These are phyloP conservation scores for Discostella stelligera DNA, from an alignment of 352 stramenopile species.

Conservation along the genomic window DNA sequence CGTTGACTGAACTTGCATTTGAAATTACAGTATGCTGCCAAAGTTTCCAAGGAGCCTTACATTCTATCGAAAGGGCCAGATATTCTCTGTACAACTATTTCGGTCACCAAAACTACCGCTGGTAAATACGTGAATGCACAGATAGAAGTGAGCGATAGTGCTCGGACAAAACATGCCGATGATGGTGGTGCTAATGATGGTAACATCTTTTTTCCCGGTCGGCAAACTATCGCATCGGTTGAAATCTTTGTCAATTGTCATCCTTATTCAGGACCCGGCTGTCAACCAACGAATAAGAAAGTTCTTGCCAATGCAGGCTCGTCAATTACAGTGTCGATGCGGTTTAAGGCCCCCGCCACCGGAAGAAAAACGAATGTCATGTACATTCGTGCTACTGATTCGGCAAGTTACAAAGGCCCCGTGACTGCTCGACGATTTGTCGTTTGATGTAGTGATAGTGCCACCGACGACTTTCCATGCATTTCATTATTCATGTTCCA, in stretches of 20 bases:
- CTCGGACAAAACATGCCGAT: constrained; percentile 14
- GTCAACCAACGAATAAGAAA: neutral
- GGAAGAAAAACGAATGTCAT: constrained; percentile 4
- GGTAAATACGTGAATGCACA: neutral
- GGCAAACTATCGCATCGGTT: constrained; percentile 4
- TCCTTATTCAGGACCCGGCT: neutral
- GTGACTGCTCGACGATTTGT: constrained; percentile 9
- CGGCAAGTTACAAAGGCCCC: neutral
- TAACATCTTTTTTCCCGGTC: neutral
- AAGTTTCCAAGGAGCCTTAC: constrained; percentile 7
- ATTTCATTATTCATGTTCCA: neutral
- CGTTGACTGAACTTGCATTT: neutral
- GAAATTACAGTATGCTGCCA: constrained; percentile 1
- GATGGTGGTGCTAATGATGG: neutral
- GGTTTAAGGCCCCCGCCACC: constrained; percentile 4
- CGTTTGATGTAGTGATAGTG: neutral
- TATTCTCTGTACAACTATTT: constrained; percentile 8
- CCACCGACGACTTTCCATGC: neutral
- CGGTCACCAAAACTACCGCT: neutral
- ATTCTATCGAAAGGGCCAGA: neutral
- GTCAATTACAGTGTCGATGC: constrained; percentile 8
- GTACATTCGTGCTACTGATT: constrained; percentile 20
- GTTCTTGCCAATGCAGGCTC: neutral
- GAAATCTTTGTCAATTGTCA: constrained; percentile 18
- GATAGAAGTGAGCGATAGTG: constrained; percentile 12